A percentile compares a stretch with the other conserved stretches of the same genome.
Evolutionary conservation across 257 asterid genomes (phyloP).

Genomic region (Ehretia macrophylla): DNA sequence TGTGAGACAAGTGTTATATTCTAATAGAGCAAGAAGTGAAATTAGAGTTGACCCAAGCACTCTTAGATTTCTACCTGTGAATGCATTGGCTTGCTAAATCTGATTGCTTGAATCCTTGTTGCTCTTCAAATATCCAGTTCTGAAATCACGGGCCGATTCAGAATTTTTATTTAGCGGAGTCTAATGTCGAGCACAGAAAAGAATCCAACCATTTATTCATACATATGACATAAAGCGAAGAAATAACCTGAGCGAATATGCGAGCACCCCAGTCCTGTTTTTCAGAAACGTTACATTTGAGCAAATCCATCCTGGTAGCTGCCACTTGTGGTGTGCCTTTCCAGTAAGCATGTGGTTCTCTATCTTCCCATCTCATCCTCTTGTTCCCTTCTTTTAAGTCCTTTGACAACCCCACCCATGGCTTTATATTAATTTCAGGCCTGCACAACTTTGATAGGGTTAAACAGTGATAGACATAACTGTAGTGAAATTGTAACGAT

Average conservation of each 20-base stretch:
- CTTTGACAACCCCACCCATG: slow-evolving; percentile 57
- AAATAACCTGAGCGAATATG: slow-evolving; percentile 52
- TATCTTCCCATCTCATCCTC: slow-evolving; percentile 53
- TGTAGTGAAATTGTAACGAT: no score
- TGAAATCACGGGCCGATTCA: no score
- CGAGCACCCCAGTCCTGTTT: slow-evolving; percentile 87
- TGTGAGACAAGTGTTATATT: no score
- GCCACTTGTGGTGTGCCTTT: slow-evolving; percentile 69
- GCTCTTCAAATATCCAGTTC: slow-evolving; percentile 62
- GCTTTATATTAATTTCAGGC: slow-evolving; percentile 82
- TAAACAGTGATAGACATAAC: no score
- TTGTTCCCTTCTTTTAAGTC: slow-evolving; percentile 55
- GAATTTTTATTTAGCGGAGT: no score
- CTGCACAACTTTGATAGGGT: no score
- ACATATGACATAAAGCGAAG: no score
- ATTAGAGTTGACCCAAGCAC: background rate
- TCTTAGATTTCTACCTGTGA: slow-evolving; percentile 44
- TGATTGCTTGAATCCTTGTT: slow-evolving; percentile 64
- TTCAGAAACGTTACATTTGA: slow-evolving; percentile 66
- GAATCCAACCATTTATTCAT: no score
- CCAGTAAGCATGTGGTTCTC: slow-evolving; percentile 91
- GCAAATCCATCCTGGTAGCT: slow-evolving; percentile 58
- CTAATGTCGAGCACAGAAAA: no score
- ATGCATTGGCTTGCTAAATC: slow-evolving; percentile 74
- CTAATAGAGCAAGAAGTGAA: background rate